Evolutionary conservation across 805 yeast genomes (phyloP).

Genomic region (Nadsonia fulvescens): DNA sequence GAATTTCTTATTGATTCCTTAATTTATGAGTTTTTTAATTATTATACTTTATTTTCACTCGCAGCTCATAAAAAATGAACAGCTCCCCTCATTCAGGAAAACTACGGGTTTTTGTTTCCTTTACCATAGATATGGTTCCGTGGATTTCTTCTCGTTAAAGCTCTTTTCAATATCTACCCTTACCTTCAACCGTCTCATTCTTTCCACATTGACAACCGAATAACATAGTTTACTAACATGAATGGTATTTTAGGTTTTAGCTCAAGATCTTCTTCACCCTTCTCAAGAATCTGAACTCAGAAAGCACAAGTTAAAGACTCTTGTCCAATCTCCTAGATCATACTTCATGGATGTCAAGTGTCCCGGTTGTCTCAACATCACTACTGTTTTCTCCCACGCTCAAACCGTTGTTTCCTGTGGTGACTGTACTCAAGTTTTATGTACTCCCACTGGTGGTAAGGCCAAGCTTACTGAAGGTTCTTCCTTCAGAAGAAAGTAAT

Average conservation of each 20-base stretch:
- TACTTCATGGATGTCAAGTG: constrained; percentile 99
- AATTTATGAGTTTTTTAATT: too few relatives aligned
- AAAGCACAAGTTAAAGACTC: constrained; percentile 93
- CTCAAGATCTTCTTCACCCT: constrained; percentile 98
- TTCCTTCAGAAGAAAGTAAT: constrained; percentile 97
- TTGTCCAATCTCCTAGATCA: constrained; percentile 96
- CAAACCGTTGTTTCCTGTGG: constrained; percentile 99
- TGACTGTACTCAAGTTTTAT: constrained; percentile 92
- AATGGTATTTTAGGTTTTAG: constrained; percentile 96
- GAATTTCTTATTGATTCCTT: too few relatives aligned
- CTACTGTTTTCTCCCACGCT: constrained; percentile 99
- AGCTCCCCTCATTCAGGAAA: too few relatives aligned
- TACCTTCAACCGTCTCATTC: too few relatives aligned
- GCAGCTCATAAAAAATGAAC: too few relatives aligned
- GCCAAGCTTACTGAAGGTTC: constrained; percentile 99
- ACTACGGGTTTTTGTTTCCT: too few relatives aligned
- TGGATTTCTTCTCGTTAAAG: too few relatives aligned
- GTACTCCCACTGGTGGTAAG: constrained; percentile 99
- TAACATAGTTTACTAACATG: too few relatives aligned
- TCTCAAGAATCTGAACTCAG: constrained; percentile 89
- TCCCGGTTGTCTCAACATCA: constrained; percentile 97
- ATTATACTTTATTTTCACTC: too few relatives aligned
- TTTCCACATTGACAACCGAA: too few relatives aligned
- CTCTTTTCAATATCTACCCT: too few relatives aligned
- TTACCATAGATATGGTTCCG: too few relatives aligned